These are phyloP conservation scores for Seminavis robusta DNA, from an alignment of 108 stramenopile species.

Conservation along the genomic window DNA sequence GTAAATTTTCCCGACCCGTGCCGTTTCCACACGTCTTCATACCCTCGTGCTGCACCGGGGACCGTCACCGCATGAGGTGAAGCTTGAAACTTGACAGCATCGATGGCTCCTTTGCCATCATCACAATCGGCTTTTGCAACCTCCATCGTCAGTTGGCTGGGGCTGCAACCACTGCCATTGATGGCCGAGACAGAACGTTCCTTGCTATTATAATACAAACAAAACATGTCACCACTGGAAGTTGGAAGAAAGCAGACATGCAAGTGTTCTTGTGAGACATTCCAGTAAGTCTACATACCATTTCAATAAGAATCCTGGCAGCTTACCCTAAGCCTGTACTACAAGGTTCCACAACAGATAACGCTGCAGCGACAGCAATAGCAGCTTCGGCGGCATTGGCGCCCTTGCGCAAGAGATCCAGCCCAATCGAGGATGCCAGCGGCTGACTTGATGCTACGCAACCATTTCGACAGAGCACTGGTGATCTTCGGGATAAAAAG, in stretches of 20 bases:
- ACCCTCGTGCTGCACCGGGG: slow-evolving; percentile 94
- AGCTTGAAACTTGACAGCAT: slow-evolving; percentile 21
- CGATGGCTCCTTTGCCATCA: slow-evolving; percentile 1
- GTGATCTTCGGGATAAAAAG: slow-evolving; percentile 63
- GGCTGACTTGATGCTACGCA: slow-evolving; percentile 80
- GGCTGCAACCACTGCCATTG: slow-evolving; percentile 86
- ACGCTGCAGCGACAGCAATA: slow-evolving; percentile 68
- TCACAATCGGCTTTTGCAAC: slow-evolving; percentile 14
- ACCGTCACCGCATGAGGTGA: slow-evolving; percentile 88
- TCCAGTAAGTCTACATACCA: background rate
- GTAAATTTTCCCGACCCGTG: slow-evolving; percentile 77
- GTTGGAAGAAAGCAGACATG: background rate
- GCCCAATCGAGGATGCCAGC: slow-evolving; percentile 65
- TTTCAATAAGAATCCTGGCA: no score
- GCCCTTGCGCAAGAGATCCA: slow-evolving; percentile 48
- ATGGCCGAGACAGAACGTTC: slow-evolving; percentile 61
- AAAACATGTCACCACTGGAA: slow-evolving; percentile 86
- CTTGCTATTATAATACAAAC: slow-evolving; percentile 82
- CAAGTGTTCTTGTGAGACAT: background rate
- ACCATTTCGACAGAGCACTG: slow-evolving; percentile 54
- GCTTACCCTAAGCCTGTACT: slow-evolving; percentile 58
- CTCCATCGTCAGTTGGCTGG: slow-evolving; percentile 63
- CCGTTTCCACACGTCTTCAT: slow-evolving; percentile 68
- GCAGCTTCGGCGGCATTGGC: slow-evolving; percentile 86
- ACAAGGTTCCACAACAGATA: slow-evolving; percentile 76